These are phyloP conservation scores for Globisporangium recalcitrans DNA, from an alignment of 352 stramenopile species.

Conservation along the genomic window DNA sequence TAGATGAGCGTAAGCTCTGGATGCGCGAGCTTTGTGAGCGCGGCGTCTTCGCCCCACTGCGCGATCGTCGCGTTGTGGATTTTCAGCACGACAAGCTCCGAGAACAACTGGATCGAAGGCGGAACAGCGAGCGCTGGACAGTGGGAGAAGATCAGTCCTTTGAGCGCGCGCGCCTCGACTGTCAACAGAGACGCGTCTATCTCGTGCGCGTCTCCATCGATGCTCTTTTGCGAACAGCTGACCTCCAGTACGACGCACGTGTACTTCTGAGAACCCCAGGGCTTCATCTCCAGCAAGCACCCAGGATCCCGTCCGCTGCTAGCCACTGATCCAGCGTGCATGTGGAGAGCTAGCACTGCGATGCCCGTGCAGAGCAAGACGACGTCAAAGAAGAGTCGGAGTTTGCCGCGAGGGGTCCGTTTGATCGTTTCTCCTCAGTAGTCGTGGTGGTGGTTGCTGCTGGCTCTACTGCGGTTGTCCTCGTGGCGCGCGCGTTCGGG, in stretches of 20 bases:
- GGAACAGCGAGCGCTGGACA: conserved; percentile 7
- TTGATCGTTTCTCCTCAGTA: neutral
- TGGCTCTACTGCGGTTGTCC: neutral
- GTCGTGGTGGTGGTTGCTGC: neutral
- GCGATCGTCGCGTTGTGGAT: conserved; percentile 11
- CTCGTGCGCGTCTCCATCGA: neutral
- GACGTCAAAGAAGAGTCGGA: conserved; percentile 8
- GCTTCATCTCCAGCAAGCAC: conserved; percentile 9
- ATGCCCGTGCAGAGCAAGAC: conserved; percentile 3
- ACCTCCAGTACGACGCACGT: conserved; percentile 13
- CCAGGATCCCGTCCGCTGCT: neutral
- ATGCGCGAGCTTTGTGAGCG: conserved; percentile 6
- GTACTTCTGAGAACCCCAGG: conserved; percentile 4
- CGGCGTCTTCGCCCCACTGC: conserved; percentile 9
- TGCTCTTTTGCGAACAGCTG: conserved; percentile 1
- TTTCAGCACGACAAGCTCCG: conserved; percentile 6
- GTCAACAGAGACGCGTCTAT: neutral
- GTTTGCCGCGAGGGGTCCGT: conserved; percentile 3
- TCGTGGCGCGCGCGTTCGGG: neutral
- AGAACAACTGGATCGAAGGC: conserved; percentile 1
- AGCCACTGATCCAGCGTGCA: neutral
- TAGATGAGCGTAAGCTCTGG: conserved; percentile 11
- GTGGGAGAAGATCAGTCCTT: conserved; percentile 9
- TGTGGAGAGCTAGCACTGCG: conserved; percentile 5
- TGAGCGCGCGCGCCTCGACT: neutral